A percentile compares a stretch with the other conserved stretches of the same genome.
phyloP scores from a whole-genome alignment of 2,329 filamentous ascomycete genomes.

The Fusarium hostae region DNA sequence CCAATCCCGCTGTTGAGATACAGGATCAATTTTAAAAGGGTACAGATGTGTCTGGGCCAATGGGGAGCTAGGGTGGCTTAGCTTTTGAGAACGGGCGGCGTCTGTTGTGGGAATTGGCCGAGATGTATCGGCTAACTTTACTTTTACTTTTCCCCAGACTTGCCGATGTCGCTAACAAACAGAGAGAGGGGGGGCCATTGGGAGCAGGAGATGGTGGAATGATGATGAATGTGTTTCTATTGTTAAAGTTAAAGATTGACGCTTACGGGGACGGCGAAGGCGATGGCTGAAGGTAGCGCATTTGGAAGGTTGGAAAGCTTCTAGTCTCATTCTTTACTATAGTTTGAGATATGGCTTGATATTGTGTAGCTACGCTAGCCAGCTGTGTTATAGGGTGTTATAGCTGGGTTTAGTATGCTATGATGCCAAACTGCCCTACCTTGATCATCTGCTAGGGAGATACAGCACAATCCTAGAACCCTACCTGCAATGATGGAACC shows the following conservation, averaged over 20 bases:
- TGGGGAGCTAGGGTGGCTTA: not conserved
- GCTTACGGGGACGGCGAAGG: slow-evolving; percentile 25
- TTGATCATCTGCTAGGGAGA: not conserved
- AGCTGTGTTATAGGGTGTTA: not conserved
- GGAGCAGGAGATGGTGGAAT: not conserved
- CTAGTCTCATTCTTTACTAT: not conserved
- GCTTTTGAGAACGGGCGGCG: not conserved
- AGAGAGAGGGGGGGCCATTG: no score
- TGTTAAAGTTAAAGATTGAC: not conserved
- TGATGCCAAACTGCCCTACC: not conserved
- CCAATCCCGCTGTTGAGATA: not conserved
- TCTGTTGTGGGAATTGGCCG: slow-evolving; percentile 1
- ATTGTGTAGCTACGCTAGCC: not conserved
- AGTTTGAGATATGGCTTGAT: not conserved
- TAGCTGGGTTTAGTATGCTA: not conserved
- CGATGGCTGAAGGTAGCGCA: not conserved
- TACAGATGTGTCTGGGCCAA: not conserved
- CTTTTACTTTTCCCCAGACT: not conserved
- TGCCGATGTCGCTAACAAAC: not conserved
- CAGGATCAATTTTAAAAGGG: not conserved
- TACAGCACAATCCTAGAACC: not conserved
- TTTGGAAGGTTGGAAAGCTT: not conserved
- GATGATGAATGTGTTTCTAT: not conserved
- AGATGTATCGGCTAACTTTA: not conserved
- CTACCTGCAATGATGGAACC: not conserved